Conservation (phyloP, 257 asterid genomes). For the Euphrasia confusa region DNA sequence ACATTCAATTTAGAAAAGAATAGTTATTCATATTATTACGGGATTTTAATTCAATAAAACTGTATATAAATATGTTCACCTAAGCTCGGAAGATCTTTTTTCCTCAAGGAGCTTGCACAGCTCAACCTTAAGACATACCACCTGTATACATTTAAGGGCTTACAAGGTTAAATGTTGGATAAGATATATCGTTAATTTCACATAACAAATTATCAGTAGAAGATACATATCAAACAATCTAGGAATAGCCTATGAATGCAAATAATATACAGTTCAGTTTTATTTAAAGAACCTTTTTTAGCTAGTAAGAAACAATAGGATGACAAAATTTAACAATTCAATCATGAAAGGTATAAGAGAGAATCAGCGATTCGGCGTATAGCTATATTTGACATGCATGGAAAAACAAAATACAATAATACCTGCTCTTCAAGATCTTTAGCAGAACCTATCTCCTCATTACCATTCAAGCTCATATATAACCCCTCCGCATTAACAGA, state of each 20-base stretch:
- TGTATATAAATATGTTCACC: constrained; percentile 32
- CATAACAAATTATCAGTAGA: not conserved
- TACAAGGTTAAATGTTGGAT: constrained; percentile 7
- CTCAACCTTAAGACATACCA: constrained; percentile 73
- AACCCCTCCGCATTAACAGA: constrained; percentile 38
- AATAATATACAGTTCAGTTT: not conserved
- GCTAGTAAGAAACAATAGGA: not conserved
- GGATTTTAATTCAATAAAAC: not conserved
- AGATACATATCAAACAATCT: constrained; percentile 9
- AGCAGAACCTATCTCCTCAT: constrained; percentile 50
- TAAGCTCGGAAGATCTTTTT: constrained; percentile 75
- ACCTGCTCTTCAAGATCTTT: constrained; percentile 94
- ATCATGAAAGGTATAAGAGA: not conserved
- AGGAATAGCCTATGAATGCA: constrained; percentile 1
- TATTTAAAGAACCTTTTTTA: not conserved
- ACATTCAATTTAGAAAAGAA: constrained; percentile 2
- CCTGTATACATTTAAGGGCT: constrained; percentile 24
- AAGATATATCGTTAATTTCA: not conserved
- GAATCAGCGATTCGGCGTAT: not conserved
- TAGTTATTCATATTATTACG: not conserved
- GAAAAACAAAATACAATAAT: constrained; percentile 8
- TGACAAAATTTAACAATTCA: not conserved
- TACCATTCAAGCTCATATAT: constrained; percentile 36
- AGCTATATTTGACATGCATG: constrained; percentile 5
- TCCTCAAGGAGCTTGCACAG: constrained; percentile 78